Evolutionary conservation across 768 basidiomycete genomes (phyloP), one percentile per base, ranked within the genome.

Genomic region (Lenzites betulinus): DNA sequence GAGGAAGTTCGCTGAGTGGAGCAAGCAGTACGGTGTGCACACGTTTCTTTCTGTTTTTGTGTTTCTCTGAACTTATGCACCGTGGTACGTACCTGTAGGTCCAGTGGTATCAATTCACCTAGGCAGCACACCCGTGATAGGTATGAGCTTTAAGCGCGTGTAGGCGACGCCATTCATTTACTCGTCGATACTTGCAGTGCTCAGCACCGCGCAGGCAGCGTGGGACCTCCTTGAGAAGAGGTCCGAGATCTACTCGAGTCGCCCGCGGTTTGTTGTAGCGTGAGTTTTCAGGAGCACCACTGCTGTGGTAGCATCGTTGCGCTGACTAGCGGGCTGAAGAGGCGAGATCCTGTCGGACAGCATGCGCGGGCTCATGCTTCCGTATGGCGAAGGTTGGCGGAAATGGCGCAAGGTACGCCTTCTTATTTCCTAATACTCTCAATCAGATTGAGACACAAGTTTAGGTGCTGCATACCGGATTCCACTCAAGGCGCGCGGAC

Each of bases 141-240:
- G 79, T 78, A 60, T 39, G 72, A 59, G 13, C 35, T 18, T 35
- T 26, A 49, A 35, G 11, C n/a, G n/a, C n/a, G n/a, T n/a, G n/a
- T n/a, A n/a, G n/a, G n/a, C n/a, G n/a, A n/a, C n/a, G n/a, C n/a
- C n/a, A n/a, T n/a, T n/a, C n/a, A n/a, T n/a, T n/a, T n/a, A n/a
- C n/a, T n/a, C n/a, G n/a, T n/a, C n/a, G 16, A 42, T 9, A 2
- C n/a, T 12, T 13, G 18, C 63, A 77, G 79, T 82, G 15, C 72
- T 80, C 42, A 76, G 78, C 6, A 80, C 74, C 3, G 78, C 79
- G 1, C 78, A 79, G 63, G 76, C 77, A 36, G 78, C 78, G 33
- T 79, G 76, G 77, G 79, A 80, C 53, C 70, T 80, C 9, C 67
- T 84, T 23, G 81, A 83, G 59, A 80, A 78, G 56, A 75, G 79